phyloP scores from a whole-genome alignment of 169 alveolate genomes.

The Plasmodium relictum region DNA sequence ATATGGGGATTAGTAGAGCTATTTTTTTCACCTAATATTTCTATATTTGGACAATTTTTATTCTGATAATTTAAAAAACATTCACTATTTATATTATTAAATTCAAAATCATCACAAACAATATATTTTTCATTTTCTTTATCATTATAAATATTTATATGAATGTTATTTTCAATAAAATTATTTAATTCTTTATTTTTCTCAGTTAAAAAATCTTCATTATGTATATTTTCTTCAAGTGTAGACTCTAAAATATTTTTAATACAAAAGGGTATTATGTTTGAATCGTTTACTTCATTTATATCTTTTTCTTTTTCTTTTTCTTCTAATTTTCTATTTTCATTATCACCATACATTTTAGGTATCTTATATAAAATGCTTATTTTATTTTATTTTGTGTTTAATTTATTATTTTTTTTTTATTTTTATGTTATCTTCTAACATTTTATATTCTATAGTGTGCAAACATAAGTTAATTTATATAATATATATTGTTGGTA shows the following conservation, averaged over 20 bases:
- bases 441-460: too few species aligned
- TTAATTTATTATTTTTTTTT: too few species aligned
- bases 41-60: neutral
- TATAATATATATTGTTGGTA: too few species aligned
- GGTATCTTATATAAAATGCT: too few species aligned
- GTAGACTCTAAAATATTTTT: constrained; percentile 59
- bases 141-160: constrained; percentile 10
- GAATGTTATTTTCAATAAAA: constrained; percentile 29
- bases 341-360: neutral
- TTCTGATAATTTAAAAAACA: constrained; percentile 1
- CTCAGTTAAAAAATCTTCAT: constrained; percentile 23
- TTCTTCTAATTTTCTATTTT: neutral
- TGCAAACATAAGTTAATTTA: too few species aligned
- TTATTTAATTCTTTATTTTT: constrained; percentile 59
- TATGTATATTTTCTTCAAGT: constrained; percentile 25
- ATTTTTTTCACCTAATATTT: neutral
- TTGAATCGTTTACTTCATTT: constrained; percentile 61
- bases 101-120: constrained; percentile 28
- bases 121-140: constrained; percentile 2
- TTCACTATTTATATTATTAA: constrained; percentile 17
- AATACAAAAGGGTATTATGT: constrained; percentile 47
- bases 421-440: too few species aligned
- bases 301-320: constrained; percentile 16
- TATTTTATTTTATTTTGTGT: too few species aligned
- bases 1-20: neutral